Percentiles rank a stretch among this genome's conserved stretches.
These are phyloP conservation scores for Rutstroemia sp. DNA, from an alignment of 2,329 filamentous ascomycete species.

Conservation along the genomic window DNA sequence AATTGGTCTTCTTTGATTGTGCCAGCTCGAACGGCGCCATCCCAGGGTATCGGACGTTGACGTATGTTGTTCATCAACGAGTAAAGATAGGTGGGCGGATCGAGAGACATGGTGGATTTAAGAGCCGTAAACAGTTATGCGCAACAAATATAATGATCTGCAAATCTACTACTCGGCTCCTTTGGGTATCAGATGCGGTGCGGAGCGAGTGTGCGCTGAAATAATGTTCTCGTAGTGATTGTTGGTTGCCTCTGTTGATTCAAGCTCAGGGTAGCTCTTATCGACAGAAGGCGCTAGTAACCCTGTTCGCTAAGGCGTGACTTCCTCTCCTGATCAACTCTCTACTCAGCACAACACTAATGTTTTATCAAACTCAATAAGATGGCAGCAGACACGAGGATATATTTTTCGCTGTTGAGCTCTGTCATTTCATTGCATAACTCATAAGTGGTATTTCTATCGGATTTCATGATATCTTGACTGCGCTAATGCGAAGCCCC, in stretches of 20 bases:
- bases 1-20: constrained; percentile 92
- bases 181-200: constrained; percentile 8
- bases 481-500: too few species aligned
- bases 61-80: constrained; percentile 97
- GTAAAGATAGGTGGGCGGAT: constrained; percentile 79
- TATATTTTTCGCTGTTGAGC: neutral
- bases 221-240: neutral
- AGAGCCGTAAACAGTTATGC: neutral
- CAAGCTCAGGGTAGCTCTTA: constrained; percentile 11
- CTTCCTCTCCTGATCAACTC: neutral
- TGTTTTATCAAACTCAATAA: too few species aligned
- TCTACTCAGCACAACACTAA: neutral
- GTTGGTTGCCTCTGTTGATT: constrained; percentile 8
- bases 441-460: too few species aligned
- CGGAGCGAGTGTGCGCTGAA: constrained; percentile 3
- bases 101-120: constrained; percentile 65
- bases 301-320: constrained; percentile 5
- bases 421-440: neutral
- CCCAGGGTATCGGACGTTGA: constrained; percentile 92
- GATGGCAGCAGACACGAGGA: too few species aligned
- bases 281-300: constrained; percentile 9
- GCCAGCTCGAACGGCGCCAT: constrained; percentile 87
- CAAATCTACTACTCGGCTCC: neutral
- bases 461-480: too few species aligned
- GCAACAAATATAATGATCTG: neutral